Percentiles rank a stretch among this genome's conserved stretches.
These are phyloP conservation scores for Entrophospora sp. DNA, from an alignment of 192 early-diverging fungal species.

Conservation along the genomic window DNA sequence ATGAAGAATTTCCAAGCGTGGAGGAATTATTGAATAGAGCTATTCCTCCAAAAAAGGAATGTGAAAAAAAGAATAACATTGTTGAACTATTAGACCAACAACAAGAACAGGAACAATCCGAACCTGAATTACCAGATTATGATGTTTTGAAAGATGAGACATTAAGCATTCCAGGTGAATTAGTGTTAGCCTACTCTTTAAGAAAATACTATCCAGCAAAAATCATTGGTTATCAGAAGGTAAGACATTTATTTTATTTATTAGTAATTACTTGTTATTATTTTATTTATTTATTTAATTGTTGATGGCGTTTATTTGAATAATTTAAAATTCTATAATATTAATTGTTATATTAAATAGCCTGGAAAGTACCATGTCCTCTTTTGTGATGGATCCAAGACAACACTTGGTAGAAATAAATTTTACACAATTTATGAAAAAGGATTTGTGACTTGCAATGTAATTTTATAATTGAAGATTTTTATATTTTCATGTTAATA, in stretches of 20 bases:
- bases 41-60: too few relatives aligned
- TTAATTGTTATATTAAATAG: neutral
- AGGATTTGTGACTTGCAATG: conserved; percentile 11
- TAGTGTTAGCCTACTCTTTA: neutral
- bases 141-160: too few relatives aligned
- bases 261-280: neutral
- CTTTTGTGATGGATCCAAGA: neutral
- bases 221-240: neutral
- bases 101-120: too few relatives aligned
- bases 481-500: neutral
- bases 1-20: too few relatives aligned
- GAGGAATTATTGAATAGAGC: too few relatives aligned
- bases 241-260: neutral
- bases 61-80: too few relatives aligned
- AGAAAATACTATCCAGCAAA: conserved; percentile 13
- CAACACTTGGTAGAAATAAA: neutral
- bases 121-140: too few relatives aligned
- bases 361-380: neutral
- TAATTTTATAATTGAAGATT: neutral
- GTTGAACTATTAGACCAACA: too few relatives aligned
- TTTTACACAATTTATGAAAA: conserved; percentile 5
- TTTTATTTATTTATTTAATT: too few relatives aligned
- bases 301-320: too few relatives aligned
- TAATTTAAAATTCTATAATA: too few relatives aligned
- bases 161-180: conserved; percentile 16